Evolutionary conservation across 495 filamentous ascomycete genomes (phyloP).

Genomic region (Daldinia caldariorum): DNA sequence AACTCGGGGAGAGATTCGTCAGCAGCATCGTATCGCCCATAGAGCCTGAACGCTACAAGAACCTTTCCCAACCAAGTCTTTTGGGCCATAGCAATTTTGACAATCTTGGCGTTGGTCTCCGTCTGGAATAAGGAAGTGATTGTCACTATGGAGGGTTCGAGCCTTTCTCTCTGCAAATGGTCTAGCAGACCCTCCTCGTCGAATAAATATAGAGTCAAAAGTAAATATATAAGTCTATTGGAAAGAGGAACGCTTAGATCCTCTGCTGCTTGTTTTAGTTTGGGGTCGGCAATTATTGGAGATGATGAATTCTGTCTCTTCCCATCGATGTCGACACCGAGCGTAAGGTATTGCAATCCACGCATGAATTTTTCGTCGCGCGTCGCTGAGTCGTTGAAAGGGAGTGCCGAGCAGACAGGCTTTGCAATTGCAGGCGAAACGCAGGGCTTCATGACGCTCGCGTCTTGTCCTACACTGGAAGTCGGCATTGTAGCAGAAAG

Average conservation of each 20-base stretch:
- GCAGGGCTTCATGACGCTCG: neutral
- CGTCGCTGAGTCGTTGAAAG: constrained; percentile 1
- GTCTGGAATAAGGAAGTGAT: neutral
- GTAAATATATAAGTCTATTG: neutral
- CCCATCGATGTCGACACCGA: neutral
- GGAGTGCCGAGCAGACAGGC: neutral
- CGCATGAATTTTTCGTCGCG: neutral
- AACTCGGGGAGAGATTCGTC: neutral
- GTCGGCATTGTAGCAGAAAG: neutral
- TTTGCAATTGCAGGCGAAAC: neutral
- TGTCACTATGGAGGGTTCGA: neutral
- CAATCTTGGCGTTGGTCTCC: neutral
- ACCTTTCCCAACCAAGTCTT: neutral
- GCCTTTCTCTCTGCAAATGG: neutral
- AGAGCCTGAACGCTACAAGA: neutral
- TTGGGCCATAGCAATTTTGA: neutral
- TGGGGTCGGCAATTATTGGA: neutral
- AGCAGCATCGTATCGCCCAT: neutral
- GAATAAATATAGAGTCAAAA: neutral
- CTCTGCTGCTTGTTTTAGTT: constrained; percentile 2
- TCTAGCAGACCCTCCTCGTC: neutral
- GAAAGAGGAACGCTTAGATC: neutral
- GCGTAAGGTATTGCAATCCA: neutral
- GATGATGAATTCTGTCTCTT: neutral
- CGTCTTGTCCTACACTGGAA: neutral